Evolutionary conservation across 2,329 filamentous ascomycete species (phyloP).

Genomic region (Phialocephala sp.): DNA sequence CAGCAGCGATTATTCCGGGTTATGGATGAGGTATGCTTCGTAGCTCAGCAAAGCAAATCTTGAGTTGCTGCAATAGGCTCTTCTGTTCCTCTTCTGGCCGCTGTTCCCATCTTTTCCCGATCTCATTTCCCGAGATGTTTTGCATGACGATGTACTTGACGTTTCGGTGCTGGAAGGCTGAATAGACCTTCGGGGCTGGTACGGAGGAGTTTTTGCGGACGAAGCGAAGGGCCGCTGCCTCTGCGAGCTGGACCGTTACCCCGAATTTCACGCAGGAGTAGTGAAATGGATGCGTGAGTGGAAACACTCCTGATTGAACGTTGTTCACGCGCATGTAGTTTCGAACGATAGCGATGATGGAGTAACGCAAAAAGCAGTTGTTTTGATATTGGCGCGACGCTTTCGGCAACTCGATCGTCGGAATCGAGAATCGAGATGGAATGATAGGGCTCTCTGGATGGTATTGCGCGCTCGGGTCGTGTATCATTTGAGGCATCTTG

Average conservation of each 20-base stretch:
- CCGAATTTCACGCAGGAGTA: neutral
- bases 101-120: neutral
- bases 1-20: neutral
- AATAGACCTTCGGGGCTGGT: neutral
- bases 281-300: too few species aligned
- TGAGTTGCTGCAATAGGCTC: neutral
- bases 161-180: neutral
- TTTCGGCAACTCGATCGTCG: too few species aligned
- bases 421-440: too few species aligned
- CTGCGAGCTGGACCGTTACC: neutral
- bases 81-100: neutral
- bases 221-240: neutral
- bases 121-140: neutral
- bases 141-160: neutral
- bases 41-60: neutral
- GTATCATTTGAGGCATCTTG: too few species aligned
- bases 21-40: neutral
- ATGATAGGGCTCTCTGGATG: too few species aligned
- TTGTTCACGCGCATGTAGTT: too few species aligned
- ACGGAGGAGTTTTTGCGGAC: neutral
- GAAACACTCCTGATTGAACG: too few species aligned
- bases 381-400: too few species aligned
- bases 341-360: too few species aligned
- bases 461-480: too few species aligned
- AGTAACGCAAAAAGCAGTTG: too few species aligned